These are phyloP conservation scores for Rhynchospora pubera DNA, from an alignment of 176 grass and related monocot genomes.

Conservation along the genomic window DNA sequence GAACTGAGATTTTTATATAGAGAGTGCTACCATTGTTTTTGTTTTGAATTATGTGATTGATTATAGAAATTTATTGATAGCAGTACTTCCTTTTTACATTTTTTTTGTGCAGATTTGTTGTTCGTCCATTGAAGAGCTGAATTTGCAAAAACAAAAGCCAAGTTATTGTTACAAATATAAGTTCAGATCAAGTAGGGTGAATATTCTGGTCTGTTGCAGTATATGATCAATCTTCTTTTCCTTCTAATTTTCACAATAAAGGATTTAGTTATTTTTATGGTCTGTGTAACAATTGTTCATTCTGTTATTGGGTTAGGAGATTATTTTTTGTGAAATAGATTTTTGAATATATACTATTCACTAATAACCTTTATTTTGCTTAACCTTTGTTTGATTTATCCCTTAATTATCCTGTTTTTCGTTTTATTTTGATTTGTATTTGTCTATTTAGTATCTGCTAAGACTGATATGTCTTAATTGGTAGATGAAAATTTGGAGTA, in stretches of 20 bases:
- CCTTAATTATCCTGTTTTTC: background rate
- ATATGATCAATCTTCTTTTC: slow-evolving; percentile 4
- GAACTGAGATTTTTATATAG: background rate
- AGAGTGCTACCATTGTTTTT: background rate
- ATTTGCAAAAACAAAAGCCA: background rate
- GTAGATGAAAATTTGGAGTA: background rate
- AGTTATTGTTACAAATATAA: slow-evolving; percentile 10
- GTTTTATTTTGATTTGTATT: background rate
- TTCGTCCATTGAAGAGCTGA: background rate
- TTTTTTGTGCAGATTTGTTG: background rate
- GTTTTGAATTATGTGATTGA: background rate
- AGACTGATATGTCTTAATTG: background rate
- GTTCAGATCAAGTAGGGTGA: background rate
- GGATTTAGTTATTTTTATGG: background rate
- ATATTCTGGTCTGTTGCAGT: background rate
- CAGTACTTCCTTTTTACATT: background rate
- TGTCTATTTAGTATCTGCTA: background rate
- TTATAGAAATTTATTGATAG: background rate
- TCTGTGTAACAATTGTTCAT: background rate
- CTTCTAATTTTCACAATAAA: background rate
- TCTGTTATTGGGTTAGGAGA: background rate
- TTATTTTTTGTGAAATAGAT: background rate
- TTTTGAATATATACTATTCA: background rate
- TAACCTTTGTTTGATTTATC: background rate
- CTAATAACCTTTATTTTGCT: background rate